These are phyloP conservation scores for Exophiala oligosperma DNA, from an alignment of 2,329 filamentous ascomycete genomes.

Conservation along the genomic window DNA sequence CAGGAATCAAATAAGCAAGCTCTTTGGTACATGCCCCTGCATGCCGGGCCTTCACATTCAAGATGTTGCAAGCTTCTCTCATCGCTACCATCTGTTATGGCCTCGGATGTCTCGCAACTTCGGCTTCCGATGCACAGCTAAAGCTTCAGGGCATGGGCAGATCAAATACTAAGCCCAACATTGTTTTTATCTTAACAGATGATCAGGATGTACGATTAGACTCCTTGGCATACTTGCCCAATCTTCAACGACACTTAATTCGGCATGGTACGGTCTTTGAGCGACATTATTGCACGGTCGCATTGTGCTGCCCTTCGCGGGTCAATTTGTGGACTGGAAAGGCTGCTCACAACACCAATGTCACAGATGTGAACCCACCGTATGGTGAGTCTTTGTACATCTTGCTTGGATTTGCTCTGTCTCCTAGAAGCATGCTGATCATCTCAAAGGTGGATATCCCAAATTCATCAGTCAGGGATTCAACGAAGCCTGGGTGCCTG, in stretches of 20 bases:
- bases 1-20: too few species aligned
- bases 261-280: slow-evolving; percentile 60
- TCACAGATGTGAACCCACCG: slow-evolving; percentile 57
- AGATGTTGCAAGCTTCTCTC: too few species aligned
- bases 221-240: slow-evolving; percentile 61
- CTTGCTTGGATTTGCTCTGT: too few species aligned
- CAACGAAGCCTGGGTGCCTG: slow-evolving; percentile 52
- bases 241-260: slow-evolving; percentile 56
- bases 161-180: slow-evolving; percentile 45
- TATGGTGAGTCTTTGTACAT: slow-evolving; percentile 7
- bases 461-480: slow-evolving; percentile 53
- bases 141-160: too few species aligned
- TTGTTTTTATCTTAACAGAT: slow-evolving; percentile 67
- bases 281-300: slow-evolving; percentile 66
- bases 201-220: slow-evolving; percentile 65
- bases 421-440: background rate
- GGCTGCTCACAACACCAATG: slow-evolving; percentile 69
- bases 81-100: too few species aligned
- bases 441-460: slow-evolving; percentile 42
- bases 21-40: too few species aligned
- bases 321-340: slow-evolving; percentile 66
- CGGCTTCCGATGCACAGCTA: too few species aligned
- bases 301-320: slow-evolving; percentile 67
- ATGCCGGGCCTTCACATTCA: too few species aligned
- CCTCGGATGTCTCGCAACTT: too few species aligned